Evolutionary conservation across 192 early-diverging fungal species (phyloP), one percentile per base, ranked within the genome.

Genomic region (Backusella tuberculispora): DNA sequence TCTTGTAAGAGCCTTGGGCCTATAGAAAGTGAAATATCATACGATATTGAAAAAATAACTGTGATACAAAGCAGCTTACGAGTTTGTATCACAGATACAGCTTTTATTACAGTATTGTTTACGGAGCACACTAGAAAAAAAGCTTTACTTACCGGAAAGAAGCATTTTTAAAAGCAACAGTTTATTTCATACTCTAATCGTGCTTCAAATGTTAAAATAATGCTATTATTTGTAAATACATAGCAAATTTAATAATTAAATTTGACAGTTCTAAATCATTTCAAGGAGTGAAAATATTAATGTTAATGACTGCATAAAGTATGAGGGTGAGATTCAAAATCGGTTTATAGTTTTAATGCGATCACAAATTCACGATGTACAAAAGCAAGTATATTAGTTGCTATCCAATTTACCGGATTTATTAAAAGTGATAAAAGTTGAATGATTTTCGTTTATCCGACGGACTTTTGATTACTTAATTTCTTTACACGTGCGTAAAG

Each of bases 121-220:
- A 53, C 50, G 50, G 50, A 53, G 50, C 50, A 53, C 50, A 53
- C 50, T 53, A 6, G n/a, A 53, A 19, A 53, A 53, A 43, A 53
- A 53, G 50, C n/a, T 19, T 53, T n/a, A 53, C 50, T 8, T 53
- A 53, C 19, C 19, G n/a, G n/a, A 8, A 19, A 53, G n/a, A 19
- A 24, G n/a, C 19, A 53, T 21, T 53, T 19, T 53, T 9, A 53
- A 9, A 8, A 19, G n/a, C 8, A 53, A 19, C 9, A 9, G 50
- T n/a, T n/a, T 53, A 53, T 53, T 19, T 53, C 3, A 24, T 53
- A 0, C 6, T 19, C 10, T 53, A n/a, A 53, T 10, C n/a, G n/a
- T 53, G 19, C 50, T 53, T 53, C 50, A 53, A 1, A 9, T 19
- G 19, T 53, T 53, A 53, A 9, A 24, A 2, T 9, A 19, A 19